These are phyloP conservation scores for Blastocrithidia nonstop DNA, from an alignment of 208 protist species.

Conservation along the genomic window DNA sequence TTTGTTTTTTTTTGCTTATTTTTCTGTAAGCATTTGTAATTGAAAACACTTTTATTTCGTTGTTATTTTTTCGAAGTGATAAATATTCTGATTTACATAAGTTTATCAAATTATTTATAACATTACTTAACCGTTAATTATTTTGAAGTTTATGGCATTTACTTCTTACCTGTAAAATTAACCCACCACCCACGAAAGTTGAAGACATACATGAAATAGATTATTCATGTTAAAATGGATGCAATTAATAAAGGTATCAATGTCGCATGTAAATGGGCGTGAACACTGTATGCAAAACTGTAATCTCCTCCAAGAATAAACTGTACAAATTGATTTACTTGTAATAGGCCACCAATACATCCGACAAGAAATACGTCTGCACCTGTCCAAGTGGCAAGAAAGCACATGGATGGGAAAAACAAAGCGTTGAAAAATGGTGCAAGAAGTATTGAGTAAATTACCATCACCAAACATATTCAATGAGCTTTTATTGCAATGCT, in stretches of 20 bases:
- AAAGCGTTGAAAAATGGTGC: constrained; percentile 20
- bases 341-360: constrained; percentile 75
- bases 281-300: neutral
- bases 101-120: too few relatives aligned
- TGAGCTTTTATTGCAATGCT: constrained; percentile 5
- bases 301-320: constrained; percentile 69
- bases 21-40: too few relatives aligned
- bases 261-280: neutral
- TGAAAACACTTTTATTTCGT: too few relatives aligned
- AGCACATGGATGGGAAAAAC: constrained; percentile 4
- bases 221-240: neutral
- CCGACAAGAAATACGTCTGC: constrained; percentile 81
- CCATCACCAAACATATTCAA: constrained; percentile 6
- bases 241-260: neutral
- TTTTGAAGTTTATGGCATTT: too few relatives aligned
- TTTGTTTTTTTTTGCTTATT: too few relatives aligned
- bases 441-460: constrained; percentile 21
- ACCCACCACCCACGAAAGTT: too few relatives aligned
- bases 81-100: too few relatives aligned
- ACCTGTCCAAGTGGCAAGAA: constrained; percentile 83
- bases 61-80: too few relatives aligned
- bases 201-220: neutral
- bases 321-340: constrained; percentile 82
- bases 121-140: too few relatives aligned
- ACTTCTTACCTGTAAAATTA: too few relatives aligned